Percentiles rank a stretch among this genome's conserved stretches.
phyloP scores from a whole-genome alignment of 768 basidiomycete genomes.

The Candolleomyces eurysporus region DNA sequence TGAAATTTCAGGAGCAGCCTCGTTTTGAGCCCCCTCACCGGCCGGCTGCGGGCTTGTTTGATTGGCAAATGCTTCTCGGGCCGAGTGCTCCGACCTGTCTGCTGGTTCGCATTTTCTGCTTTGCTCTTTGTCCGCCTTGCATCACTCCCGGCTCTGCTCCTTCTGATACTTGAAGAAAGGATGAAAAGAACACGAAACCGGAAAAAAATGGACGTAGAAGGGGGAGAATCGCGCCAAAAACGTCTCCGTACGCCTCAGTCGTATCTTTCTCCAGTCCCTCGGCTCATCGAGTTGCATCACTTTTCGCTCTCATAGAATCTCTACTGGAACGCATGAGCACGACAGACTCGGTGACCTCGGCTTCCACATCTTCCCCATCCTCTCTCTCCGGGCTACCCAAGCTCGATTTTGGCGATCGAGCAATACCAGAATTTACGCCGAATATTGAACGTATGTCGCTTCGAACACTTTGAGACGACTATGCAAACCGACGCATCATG shows the following conservation, averaged over 20 bases:
- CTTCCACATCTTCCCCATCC: constrained; percentile 10
- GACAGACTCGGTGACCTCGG: constrained; percentile 20
- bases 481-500: no score
- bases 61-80: no score
- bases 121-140: not conserved
- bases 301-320: constrained; percentile 25
- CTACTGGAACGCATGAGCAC: constrained; percentile 28
- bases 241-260: constrained; percentile 12
- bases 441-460: constrained; percentile 48
- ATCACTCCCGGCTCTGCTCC: not conserved
- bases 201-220: constrained; percentile 11
- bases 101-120: no score
- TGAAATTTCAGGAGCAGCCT: no score
- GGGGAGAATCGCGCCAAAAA: constrained; percentile 12
- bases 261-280: not conserved
- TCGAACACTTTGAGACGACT: no score
- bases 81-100: no score
- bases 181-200: not conserved
- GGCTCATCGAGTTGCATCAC: no score
- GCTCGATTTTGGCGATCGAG: constrained; percentile 38
- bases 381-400: constrained; percentile 17
- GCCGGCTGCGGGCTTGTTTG: no score
- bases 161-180: not conserved
- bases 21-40: no score
- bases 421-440: constrained; percentile 36